Conservation (phyloP, 2,329 filamentous ascomycete genomes). For the Ophiostoma ulmi region DNA sequence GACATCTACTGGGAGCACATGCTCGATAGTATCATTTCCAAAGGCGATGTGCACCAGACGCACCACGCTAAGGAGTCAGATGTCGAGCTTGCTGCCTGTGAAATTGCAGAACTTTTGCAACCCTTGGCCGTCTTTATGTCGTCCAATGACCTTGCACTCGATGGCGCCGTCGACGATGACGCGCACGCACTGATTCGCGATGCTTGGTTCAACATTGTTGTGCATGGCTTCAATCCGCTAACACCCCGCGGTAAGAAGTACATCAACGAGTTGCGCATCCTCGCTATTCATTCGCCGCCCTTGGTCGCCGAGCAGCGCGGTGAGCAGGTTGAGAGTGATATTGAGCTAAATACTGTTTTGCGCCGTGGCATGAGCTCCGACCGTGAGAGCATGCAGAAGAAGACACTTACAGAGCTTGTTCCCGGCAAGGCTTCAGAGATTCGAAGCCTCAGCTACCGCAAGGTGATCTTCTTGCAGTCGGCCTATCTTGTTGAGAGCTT, state of each 20-base stretch:
- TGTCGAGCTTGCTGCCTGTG: constrained; percentile 72
- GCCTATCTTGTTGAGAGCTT: constrained; percentile 85
- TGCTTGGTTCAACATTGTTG: constrained; percentile 96
- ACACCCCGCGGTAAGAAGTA: constrained; percentile 70
- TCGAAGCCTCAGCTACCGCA: constrained; percentile 76
- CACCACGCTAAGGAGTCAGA: constrained; percentile 71
- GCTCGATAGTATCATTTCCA: constrained; percentile 80
- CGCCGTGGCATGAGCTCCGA: constrained; percentile 78
- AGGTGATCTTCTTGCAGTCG: constrained; percentile 86
- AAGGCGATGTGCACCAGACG: constrained; percentile 75
- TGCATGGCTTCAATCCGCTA: constrained; percentile 78
- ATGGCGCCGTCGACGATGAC: constrained; percentile 57
- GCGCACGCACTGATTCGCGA: constrained; percentile 72
- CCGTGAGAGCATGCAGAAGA: constrained; percentile 74
- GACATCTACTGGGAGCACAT: constrained; percentile 79
- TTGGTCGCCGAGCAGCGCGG: constrained; percentile 83
- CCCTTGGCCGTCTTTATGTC: constrained; percentile 84
- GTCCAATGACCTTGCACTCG: constrained; percentile 51
- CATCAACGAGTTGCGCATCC: constrained; percentile 68
- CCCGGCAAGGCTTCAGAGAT: constrained; percentile 75
- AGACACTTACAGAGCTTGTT: constrained; percentile 65
- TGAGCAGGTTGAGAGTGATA: constrained; percentile 89
- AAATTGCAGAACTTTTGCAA: constrained; percentile 81
- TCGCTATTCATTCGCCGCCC: constrained; percentile 83
- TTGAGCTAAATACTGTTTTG: constrained; percentile 91